Conservation (phyloP, 768 basidiomycete species). For the Lactarius deliciosus region DNA sequence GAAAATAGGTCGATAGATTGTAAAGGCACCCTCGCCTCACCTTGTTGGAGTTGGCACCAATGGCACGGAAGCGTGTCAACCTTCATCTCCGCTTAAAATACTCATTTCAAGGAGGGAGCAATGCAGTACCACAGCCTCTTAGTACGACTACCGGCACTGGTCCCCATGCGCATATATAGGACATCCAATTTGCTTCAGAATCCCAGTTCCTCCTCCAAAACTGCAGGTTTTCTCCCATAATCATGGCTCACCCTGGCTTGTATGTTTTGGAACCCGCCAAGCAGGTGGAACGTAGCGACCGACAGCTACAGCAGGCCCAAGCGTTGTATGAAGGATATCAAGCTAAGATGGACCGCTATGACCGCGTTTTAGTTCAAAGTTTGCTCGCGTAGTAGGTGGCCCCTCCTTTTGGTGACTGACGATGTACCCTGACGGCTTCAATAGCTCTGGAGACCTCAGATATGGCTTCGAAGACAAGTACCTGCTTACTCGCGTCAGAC, state of each 20-base stretch:
- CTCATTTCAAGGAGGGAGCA: too few relatives aligned
- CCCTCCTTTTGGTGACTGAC: neutral
- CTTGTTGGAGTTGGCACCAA: neutral
- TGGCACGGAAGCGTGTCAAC: too few relatives aligned
- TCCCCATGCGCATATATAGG: neutral
- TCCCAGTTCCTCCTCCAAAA: neutral
- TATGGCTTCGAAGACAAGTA: neutral
- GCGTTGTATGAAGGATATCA: neutral
- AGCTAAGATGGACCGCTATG: neutral
- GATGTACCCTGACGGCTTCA: neutral
- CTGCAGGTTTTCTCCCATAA: neutral
- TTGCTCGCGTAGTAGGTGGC: neutral
- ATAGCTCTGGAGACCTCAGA: neutral
- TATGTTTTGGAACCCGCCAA: neutral
- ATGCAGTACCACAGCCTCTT: neutral
- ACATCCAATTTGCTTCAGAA: neutral
- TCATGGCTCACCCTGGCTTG: neutral
- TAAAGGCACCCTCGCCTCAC: neutral
- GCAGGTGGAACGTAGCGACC: neutral
- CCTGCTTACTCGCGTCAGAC: neutral
- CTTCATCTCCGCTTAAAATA: too few relatives aligned
- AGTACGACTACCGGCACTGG: neutral
- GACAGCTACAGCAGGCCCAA: neutral
- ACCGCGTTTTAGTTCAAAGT: neutral
- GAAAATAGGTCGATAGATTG: neutral